phyloP scores from a whole-genome alignment of 208 protist species.

The Trypanosoma grayi region DNA sequence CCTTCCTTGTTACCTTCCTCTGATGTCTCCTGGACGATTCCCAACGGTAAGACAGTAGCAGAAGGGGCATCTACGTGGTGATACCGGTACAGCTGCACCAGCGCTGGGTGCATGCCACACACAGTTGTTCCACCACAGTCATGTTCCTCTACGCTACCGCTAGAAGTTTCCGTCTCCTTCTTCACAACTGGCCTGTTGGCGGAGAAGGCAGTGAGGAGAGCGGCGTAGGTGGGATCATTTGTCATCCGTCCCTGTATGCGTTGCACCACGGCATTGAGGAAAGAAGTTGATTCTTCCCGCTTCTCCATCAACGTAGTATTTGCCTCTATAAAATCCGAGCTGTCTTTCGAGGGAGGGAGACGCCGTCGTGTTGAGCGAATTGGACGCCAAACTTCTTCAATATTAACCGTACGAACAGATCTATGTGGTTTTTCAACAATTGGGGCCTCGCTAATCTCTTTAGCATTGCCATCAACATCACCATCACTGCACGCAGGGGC shows the following conservation, averaged over 20 bases:
- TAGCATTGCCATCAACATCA: neutral
- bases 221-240: constrained; percentile 18
- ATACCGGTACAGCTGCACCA: constrained; percentile 21
- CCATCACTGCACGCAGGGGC: neutral
- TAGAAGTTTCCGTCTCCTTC: neutral
- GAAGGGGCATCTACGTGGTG: neutral
- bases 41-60: neutral
- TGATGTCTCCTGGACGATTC: neutral
- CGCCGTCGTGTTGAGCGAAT: constrained; percentile 41
- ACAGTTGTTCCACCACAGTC: neutral
- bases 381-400: constrained; percentile 63
- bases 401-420: constrained; percentile 14
- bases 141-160: neutral
- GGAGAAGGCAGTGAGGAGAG: constrained; percentile 14
- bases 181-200: neutral
- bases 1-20: neutral
- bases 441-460: too few species aligned
- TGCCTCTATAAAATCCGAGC: constrained; percentile 13
- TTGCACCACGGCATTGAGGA: constrained; percentile 5
- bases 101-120: constrained; percentile 13
- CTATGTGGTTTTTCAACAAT: constrained; percentile 12
- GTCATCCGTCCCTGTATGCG: constrained; percentile 22
- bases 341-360: constrained; percentile 17
- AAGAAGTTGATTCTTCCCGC: neutral
- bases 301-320: neutral